Conservation (phyloP, 768 basidiomycete genomes). For the Agrocybe pediades region DNA sequence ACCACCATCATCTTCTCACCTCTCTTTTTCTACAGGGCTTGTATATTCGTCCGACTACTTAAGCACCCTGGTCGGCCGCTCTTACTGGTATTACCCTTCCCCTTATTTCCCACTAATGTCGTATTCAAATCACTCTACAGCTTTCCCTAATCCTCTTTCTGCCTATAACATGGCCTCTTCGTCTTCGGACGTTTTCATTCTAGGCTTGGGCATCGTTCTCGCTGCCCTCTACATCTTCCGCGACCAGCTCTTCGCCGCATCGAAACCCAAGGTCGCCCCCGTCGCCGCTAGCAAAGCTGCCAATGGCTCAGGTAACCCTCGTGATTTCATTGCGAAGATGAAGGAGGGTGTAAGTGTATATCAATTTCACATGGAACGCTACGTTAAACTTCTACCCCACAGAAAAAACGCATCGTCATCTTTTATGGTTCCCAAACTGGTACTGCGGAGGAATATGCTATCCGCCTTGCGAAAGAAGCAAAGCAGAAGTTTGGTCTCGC, state of each 20-base stretch:
- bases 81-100: slow-evolving; percentile 26
- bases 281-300: slow-evolving; percentile 42
- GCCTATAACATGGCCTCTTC: slow-evolving; percentile 59
- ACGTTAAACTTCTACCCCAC: slow-evolving; percentile 13
- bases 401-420: slow-evolving; percentile 97
- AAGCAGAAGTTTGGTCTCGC: slow-evolving; percentile 95
- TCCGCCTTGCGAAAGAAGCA: slow-evolving; percentile 96
- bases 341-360: slow-evolving; percentile 75
- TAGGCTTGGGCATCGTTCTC: slow-evolving; percentile 72
- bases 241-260: slow-evolving; percentile 72
- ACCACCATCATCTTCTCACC: slow-evolving; percentile 21
- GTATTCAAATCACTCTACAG: slow-evolving; percentile 41
- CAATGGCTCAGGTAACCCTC: slow-evolving; percentile 83
- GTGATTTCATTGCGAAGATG: slow-evolving; percentile 95
- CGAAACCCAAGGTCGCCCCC: slow-evolving; percentile 61
- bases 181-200: slow-evolving; percentile 72
- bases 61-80: slow-evolving; percentile 23
- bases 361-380: slow-evolving; percentile 3
- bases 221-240: slow-evolving; percentile 83
- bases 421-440: slow-evolving; percentile 99
- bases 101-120: slow-evolving; percentile 27
- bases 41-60: slow-evolving; percentile 1
- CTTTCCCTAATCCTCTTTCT: slow-evolving; percentile 32
- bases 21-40: slow-evolving; percentile 18
- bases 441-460: slow-evolving; percentile 97